Evolutionary conservation across 352 stramenopile species (phyloP), one percentile per base, ranked within the genome.

Genomic region (Phytophthora melonis): DNA sequence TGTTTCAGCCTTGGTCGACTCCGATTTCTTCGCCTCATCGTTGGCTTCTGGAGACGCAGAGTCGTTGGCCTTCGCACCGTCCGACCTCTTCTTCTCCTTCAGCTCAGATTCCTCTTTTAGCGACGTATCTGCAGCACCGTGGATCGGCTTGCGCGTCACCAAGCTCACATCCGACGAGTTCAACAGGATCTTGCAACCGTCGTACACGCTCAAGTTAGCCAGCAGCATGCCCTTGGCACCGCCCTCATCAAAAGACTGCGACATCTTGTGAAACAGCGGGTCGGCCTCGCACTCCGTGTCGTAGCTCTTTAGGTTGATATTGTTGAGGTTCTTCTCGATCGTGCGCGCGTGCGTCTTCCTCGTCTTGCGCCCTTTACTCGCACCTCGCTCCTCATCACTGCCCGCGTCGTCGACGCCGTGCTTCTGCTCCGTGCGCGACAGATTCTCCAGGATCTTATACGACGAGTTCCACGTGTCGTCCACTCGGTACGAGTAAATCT

Each of bases 401-500:
- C 50, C 68, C n/a, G 53, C 67, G 54, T 69, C 58, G 5, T 72
- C 61, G 41, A 55, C 54, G 45, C 81, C 81, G 34, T 87, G 81
- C 49, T 91, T 91, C 25, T 89, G 80, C 32, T 89, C 88, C 5
- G 77, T 91, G 53, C 97, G 87, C 50, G 97, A 99, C 16, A 99
- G 82, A 75, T 99, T 99, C 59, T 99, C 97, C n/a, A 99, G 72
- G 16, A 99, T 98, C 64, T 98, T 98, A 79, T 99, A 99, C 54
- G 93, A 98, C 55, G 93, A 98, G 43, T 97, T 93, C 87, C 98
- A 98, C 55, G 98, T 99, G 77, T 99, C 97, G 74, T 99, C 98
- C 34, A 99, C 98, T 62, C 98, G 94, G 77, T 99, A 98, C 41
- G 95, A 98, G 80, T 99, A 99, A 69, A 99, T 99, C 80, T 99